Conservation (phyloP, 73 alveolate species). For the Paramecium sexaurelia region DNA sequence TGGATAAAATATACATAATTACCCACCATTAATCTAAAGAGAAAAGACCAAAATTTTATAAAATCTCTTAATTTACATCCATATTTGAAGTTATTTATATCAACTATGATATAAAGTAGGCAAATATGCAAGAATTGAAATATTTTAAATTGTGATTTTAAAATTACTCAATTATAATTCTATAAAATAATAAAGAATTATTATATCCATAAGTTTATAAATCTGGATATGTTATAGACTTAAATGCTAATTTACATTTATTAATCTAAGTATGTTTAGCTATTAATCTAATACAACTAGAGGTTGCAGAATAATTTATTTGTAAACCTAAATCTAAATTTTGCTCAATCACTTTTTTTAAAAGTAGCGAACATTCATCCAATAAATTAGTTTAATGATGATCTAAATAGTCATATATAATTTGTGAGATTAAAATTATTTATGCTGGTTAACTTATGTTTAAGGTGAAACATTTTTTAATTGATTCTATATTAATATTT, state of each 20-base stretch:
- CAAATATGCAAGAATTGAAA: not conserved
- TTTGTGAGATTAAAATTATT: not conserved
- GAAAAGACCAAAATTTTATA: not conserved
- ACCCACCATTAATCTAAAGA: slow-evolving; percentile 2
- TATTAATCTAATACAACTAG: not conserved
- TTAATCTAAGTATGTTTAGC: slow-evolving; percentile 26
- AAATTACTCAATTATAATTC: not conserved
- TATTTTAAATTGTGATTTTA: not conserved
- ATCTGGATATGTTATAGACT: not conserved
- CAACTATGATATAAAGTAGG: not conserved
- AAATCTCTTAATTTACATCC: not conserved
- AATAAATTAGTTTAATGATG: not conserved
- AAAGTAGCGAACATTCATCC: not conserved
- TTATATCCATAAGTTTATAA: not conserved
- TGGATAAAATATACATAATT: not conserved
- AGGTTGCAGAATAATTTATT: not conserved
- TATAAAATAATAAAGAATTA: not conserved
- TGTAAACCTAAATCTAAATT: not conserved
- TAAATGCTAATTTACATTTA: not conserved
- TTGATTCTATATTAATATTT: not conserved
- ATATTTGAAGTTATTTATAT: not conserved
- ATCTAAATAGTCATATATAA: not conserved
- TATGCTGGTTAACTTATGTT: not conserved
- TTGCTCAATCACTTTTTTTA: not conserved
- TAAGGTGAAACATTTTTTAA: not conserved